A percentile compares a stretch with the other conserved stretches of the same genome.
Conservation (phyloP, 768 basidiomycete genomes). For the Agrocybe praecox region DNA sequence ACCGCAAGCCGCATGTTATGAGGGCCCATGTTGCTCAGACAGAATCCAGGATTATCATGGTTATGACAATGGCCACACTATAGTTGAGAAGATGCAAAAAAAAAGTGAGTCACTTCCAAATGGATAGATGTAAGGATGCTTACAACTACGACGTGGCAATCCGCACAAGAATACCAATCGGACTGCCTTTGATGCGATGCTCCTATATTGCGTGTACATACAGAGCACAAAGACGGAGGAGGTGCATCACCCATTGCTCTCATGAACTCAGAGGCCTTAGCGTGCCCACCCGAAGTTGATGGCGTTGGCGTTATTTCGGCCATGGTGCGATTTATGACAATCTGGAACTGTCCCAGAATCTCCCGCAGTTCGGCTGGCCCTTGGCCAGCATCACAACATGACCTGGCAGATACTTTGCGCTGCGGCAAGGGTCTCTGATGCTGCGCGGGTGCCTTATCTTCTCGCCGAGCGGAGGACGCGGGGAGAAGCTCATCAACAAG, state of each 20-base stretch:
- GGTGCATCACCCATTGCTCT: conserved; percentile 6
- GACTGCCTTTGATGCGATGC: conserved; percentile 17
- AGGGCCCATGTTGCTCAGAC: conserved; percentile 28
- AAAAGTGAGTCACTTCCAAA: not conserved
- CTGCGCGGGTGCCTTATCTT: conserved; percentile 7
- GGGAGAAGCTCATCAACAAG: conserved; percentile 6
- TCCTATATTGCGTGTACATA: conserved; percentile 30
- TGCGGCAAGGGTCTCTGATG: conserved; percentile 13
- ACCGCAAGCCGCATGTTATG: conserved; percentile 27
- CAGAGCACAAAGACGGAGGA: conserved; percentile 31
- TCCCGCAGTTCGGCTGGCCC: conserved; percentile 51
- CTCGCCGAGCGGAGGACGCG: not conserved
- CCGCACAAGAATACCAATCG: conserved; percentile 37
- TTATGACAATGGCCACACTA: conserved; percentile 37
- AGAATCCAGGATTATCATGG: conserved; percentile 20
- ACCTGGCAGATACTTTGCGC: conserved; percentile 4
- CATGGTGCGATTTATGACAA: conserved; percentile 52
- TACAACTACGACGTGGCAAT: conserved; percentile 39
- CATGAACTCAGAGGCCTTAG: not conserved
- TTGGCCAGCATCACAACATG: conserved; percentile 48
- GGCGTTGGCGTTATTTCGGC: conserved; percentile 4
- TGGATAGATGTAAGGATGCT: conserved; percentile 15
- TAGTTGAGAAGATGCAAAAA: not conserved
- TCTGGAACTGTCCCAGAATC: conserved; percentile 53
- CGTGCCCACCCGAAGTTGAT: conserved; percentile 17